Evolutionary conservation across 2,329 filamentous ascomycete species (phyloP).

Genomic region (Alternaria burnsii): DNA sequence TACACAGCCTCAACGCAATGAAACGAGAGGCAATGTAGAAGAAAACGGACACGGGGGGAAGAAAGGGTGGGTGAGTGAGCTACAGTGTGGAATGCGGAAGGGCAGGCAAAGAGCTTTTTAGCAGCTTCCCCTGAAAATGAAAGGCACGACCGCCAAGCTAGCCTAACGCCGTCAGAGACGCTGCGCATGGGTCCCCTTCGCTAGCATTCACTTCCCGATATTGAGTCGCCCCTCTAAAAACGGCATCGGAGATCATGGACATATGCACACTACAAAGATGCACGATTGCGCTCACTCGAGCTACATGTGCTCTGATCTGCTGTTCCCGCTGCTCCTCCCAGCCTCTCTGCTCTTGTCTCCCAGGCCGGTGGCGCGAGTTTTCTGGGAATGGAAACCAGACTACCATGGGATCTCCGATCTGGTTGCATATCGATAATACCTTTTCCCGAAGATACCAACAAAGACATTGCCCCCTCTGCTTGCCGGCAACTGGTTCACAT

Average conservation of each 20-base stretch:
- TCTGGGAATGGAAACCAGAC: slow-evolving; percentile 19
- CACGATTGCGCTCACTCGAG: slow-evolving; percentile 3
- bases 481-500: background rate
- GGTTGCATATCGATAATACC: slow-evolving; percentile 22
- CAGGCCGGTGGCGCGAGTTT: slow-evolving; percentile 18
- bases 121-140: slow-evolving; percentile 44
- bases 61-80: slow-evolving; percentile 33
- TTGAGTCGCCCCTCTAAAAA: slow-evolving; percentile 33
- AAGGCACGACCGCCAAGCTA: slow-evolving; percentile 36
- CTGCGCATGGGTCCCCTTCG: slow-evolving; percentile 36
- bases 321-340: background rate
- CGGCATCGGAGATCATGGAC: slow-evolving; percentile 13
- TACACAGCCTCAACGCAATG: slow-evolving; percentile 30
- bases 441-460: slow-evolving; percentile 8
- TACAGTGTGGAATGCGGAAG: slow-evolving; percentile 42
- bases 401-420: slow-evolving; percentile 11
- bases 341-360: background rate
- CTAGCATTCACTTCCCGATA: slow-evolving; percentile 30
- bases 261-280: slow-evolving; percentile 9
- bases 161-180: slow-evolving; percentile 33
- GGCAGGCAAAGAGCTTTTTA: slow-evolving; percentile 43
- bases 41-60: slow-evolving; percentile 31
- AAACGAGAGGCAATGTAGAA: slow-evolving; percentile 44
- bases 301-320: slow-evolving; percentile 3
- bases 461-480: background rate